Evolutionary conservation across 2,329 filamentous ascomycete genomes (phyloP).

Genomic region (Aspergillus ochraceoroseus): DNA sequence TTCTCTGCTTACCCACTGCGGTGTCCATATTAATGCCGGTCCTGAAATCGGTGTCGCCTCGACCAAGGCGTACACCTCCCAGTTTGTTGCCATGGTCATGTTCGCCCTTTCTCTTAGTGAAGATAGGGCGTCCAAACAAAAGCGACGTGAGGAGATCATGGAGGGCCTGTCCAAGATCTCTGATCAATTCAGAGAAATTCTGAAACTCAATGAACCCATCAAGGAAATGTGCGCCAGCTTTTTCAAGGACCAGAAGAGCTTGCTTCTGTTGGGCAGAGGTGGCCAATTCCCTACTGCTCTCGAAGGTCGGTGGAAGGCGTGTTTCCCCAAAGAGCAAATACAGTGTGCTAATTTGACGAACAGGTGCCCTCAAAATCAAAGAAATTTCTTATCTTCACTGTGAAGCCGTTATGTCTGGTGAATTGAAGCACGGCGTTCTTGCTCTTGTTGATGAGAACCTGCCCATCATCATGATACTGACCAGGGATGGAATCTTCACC

Average conservation of each 20-base stretch:
- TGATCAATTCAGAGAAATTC: constrained; percentile 83
- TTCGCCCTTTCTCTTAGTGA: constrained; percentile 94
- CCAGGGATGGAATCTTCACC: constrained; percentile 89
- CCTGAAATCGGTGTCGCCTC: constrained; percentile 98
- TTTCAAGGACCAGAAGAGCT: constrained; percentile 95
- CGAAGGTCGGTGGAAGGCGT: constrained; percentile 57
- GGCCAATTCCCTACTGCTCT: constrained; percentile 93
- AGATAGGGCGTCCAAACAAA: constrained; percentile 90
- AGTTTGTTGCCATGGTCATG: constrained; percentile 99
- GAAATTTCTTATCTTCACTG: constrained; percentile 99
- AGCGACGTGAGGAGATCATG: constrained; percentile 92
- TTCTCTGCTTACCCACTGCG: constrained; percentile 96
- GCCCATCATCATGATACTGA: constrained; percentile 99
- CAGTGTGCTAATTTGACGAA: constrained; percentile 15
- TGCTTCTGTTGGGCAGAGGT: constrained; percentile 88
- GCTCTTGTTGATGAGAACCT: constrained; percentile 97
- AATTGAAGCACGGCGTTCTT: constrained; percentile 97
- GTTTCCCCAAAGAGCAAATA: background rate
- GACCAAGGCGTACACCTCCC: constrained; percentile 98
- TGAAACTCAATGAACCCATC: constrained; percentile 87
- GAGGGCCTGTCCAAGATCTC: constrained; percentile 84
- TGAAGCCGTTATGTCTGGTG: constrained; percentile 99
- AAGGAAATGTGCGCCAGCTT: constrained; percentile 88
- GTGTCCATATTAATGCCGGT: constrained; percentile 98
- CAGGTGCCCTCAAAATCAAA: constrained; percentile 94